These are phyloP conservation scores for Penicillium corylophilum DNA, from an alignment of 2,329 filamentous ascomycete genomes.

Conservation along the genomic window DNA sequence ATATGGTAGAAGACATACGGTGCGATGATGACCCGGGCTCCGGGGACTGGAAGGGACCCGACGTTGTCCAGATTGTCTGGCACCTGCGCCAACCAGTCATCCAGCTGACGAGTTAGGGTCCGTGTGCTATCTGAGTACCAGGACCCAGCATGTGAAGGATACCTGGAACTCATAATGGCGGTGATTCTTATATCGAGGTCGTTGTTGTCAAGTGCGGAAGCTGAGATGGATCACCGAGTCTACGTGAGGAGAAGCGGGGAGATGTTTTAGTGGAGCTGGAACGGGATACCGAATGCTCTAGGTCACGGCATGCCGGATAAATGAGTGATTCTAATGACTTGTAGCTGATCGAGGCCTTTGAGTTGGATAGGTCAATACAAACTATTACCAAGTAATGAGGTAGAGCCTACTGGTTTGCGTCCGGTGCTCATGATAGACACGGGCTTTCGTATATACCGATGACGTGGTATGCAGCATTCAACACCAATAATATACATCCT, in stretches of 20 bases:
- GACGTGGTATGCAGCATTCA: neutral
- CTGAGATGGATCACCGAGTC: slow-evolving; percentile 3
- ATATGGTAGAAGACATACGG: slow-evolving; percentile 62
- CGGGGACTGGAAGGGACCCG: slow-evolving; percentile 65
- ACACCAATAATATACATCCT: too few species aligned
- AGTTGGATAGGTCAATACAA: neutral
- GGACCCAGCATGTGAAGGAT: slow-evolving; percentile 75
- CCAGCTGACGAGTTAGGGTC: slow-evolving; percentile 67
- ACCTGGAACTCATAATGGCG: slow-evolving; percentile 44
- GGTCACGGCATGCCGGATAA: slow-evolving; percentile 1
- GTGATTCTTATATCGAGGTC: neutral
- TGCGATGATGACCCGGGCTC: slow-evolving; percentile 83
- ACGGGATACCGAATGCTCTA: slow-evolving; percentile 13
- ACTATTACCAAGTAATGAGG: neutral
- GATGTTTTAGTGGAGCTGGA: slow-evolving; percentile 26
- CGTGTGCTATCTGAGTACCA: slow-evolving; percentile 73
- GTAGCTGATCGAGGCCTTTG: neutral
- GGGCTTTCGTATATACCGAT: neutral
- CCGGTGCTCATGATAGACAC: neutral
- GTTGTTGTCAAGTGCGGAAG: slow-evolving; percentile 7
- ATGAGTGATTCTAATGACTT: neutral
- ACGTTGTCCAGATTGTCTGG: slow-evolving; percentile 64
- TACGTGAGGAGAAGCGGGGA: slow-evolving; percentile 28
- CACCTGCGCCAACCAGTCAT: slow-evolving; percentile 71
- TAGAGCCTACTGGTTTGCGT: neutral